phyloP scores from a whole-genome alignment of 306 rosid genomes.

The Ceratonia siliqua region DNA sequence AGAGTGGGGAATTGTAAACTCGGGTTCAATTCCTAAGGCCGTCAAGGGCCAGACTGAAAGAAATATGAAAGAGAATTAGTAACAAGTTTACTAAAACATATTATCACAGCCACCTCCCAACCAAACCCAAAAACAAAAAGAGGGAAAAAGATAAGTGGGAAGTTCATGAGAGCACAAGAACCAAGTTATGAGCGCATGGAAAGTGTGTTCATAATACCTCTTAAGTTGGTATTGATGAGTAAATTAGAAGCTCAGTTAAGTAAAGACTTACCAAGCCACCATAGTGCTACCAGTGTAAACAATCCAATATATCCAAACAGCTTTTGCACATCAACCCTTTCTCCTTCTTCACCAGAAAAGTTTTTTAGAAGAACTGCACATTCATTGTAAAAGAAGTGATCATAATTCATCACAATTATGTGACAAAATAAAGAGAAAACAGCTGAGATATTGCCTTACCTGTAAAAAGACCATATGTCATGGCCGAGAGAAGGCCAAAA shows the following conservation, averaged over 20 bases:
- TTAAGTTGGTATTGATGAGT: background rate
- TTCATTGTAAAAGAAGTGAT: constrained; percentile 15
- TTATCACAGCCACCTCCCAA: background rate
- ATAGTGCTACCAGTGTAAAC: constrained; percentile 76
- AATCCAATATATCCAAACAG: constrained; percentile 97
- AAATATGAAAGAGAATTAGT: constrained; percentile 20
- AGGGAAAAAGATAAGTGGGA: background rate
- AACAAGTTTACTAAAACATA: background rate
- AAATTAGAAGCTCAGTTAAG: constrained; percentile 10
- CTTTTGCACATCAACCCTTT: constrained; percentile 85
- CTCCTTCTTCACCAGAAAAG: constrained; percentile 92
- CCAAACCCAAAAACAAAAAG: background rate
- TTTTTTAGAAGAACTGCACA: constrained; percentile 83
- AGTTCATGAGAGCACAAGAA: background rate
- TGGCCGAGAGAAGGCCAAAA: constrained; percentile 91
- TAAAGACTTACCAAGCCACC: constrained; percentile 89
- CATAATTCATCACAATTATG: constrained; percentile 23
- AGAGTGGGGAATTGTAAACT: constrained; percentile 84
- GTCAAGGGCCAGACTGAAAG: constrained; percentile 86
- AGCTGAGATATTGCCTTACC: constrained; percentile 48
- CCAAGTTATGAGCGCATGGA: constrained; percentile 16
- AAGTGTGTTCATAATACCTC: background rate
- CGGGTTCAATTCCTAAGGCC: constrained; percentile 94
- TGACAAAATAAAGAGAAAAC: background rate
- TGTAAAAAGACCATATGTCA: constrained; percentile 88